Evolutionary conservation across 306 rosid species (phyloP), one percentile per base, ranked within the genome.

Genomic region (Vachellia collinsii): DNA sequence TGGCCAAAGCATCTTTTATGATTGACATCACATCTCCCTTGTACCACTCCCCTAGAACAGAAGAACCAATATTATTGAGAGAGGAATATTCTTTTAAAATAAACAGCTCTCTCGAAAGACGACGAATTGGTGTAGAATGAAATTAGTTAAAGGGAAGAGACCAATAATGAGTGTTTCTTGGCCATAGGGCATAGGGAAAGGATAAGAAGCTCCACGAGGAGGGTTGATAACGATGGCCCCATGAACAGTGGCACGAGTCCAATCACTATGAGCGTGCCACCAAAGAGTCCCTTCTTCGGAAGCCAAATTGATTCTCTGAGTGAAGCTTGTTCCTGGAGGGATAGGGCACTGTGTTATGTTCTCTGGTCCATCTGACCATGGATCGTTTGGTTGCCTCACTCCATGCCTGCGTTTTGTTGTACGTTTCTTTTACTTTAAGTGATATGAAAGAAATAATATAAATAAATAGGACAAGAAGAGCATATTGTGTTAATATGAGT

Each of bases 211-310:
- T 76, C 85, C 76, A 8, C 19, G 63, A n/a, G 39, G 46, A 63
- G 92, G 92, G 19, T 59, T 39, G 7, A 88, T 79, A 59, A 86
- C n/a, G 16, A 88, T 85, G 37, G 85, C 83, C 1, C 92, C 90
- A 22, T 86, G 88, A 77, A 80, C 88, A 1, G 87, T 88, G 42
- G 88, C 89, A 19, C 89, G 80, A 38, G 77, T 72, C 88, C 92
- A 88, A 11, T 80, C 75, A 9, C 85, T 84, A 80, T 51, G 53
- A 62, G 68, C 68, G 16, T 62, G 68, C 68, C 68, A 62, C 41
- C 68, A 62, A 6, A 62, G 68, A 4, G 90, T 84, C 1, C 91
- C 87, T 54, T 70, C 92, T 66, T 86, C 89, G 0, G 5, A 23
- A 2, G 90, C 79, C 6, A 88, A 79, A 2, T 72, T 41, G 50